phyloP scores from a whole-genome alignment of 2,329 filamentous ascomycete species.

The Colletotrichum filicis region DNA sequence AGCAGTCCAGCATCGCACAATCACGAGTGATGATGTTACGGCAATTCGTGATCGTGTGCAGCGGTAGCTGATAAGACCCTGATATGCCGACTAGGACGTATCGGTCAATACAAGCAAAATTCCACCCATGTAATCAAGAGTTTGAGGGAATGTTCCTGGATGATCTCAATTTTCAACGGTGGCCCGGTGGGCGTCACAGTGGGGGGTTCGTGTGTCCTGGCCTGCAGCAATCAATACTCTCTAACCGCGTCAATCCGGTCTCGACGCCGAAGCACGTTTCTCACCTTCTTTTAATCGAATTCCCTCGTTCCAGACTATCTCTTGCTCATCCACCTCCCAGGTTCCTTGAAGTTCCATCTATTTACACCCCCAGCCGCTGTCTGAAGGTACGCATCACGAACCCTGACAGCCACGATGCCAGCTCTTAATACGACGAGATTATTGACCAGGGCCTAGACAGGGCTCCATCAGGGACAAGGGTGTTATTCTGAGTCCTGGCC shows the following conservation, averaged over 20 bases:
- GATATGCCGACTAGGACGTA: not conserved
- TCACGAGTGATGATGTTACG: not conserved
- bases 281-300: slow-evolving; percentile 3
- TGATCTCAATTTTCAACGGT: slow-evolving; percentile 28
- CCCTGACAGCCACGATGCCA: slow-evolving; percentile 20
- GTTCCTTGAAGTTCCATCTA: not conserved
- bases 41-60: not conserved
- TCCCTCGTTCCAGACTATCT: not conserved
- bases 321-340: not conserved
- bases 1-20: not conserved
- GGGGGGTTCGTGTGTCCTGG: slow-evolving; percentile 13
- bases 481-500: not conserved
- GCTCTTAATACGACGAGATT: slow-evolving; percentile 4
- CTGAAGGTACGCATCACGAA: not conserved
- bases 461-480: slow-evolving; percentile 3
- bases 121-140: not conserved
- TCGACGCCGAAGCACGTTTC: slow-evolving; percentile 2
- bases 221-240: not conserved
- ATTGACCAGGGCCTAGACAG: slow-evolving; percentile 20
- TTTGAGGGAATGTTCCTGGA: slow-evolving; percentile 8
- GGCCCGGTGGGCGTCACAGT: slow-evolving; percentile 23
- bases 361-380: not conserved
- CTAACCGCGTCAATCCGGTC: not conserved
- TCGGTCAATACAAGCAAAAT: not conserved
- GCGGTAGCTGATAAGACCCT: not conserved